A percentile compares a stretch with the other conserved stretches of the same genome.
Conservation (phyloP, 2,329 filamentous ascomycete species). For the Fusarium verrucosum region DNA sequence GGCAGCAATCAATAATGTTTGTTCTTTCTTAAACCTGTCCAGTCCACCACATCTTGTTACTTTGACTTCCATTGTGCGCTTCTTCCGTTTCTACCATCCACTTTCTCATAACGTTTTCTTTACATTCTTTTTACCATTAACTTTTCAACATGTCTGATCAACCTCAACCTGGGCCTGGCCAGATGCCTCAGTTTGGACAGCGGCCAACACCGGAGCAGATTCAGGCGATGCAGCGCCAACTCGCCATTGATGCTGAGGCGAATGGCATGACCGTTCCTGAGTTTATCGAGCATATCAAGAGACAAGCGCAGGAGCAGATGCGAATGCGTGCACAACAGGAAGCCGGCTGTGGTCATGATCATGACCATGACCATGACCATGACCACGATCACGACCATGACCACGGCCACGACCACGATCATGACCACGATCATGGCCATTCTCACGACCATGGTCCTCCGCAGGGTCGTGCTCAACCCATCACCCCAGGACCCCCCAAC, state of each 20-base stretch:
- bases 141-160: constrained; percentile 44
- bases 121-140: constrained; percentile 22
- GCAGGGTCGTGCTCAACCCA: constrained; percentile 68
- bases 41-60: constrained; percentile 19
- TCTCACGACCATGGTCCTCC: constrained; percentile 39
- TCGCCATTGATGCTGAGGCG: constrained; percentile 84
- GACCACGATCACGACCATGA: constrained; percentile 23
- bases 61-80: constrained; percentile 25
- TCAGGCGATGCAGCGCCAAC: constrained; percentile 80
- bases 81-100: constrained; percentile 12
- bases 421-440: constrained; percentile 19
- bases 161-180: constrained; percentile 45
- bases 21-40: constrained; percentile 30
- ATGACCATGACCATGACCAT: constrained; percentile 18
- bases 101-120: constrained; percentile 21
- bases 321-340: constrained; percentile 55
- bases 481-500: constrained; percentile 82
- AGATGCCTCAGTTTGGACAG: constrained; percentile 51
- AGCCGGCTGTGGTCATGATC: constrained; percentile 38
- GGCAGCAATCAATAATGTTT: constrained; percentile 26
- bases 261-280: constrained; percentile 85
- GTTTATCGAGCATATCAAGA: constrained; percentile 77
- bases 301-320: constrained; percentile 63
- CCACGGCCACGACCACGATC: constrained; percentile 12
- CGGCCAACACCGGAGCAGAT: constrained; percentile 85